These are phyloP conservation scores for Eragrostis nindensis DNA, from an alignment of 176 grass and related monocot species.

Conservation along the genomic window DNA sequence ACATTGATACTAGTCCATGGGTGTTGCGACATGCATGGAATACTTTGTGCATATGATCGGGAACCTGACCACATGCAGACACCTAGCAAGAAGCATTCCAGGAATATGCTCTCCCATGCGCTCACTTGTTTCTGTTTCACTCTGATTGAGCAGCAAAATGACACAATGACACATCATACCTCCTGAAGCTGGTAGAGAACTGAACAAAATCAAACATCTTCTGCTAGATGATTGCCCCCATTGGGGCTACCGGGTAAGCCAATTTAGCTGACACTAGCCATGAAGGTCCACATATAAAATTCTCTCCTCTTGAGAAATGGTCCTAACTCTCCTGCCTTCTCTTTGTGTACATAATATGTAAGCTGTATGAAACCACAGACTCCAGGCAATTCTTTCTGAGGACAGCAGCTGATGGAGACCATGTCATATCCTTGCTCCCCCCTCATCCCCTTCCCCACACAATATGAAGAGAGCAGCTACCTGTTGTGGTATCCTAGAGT, in stretches of 20 bases:
- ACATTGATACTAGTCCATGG: background rate
- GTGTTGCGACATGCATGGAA: conserved; percentile 1
- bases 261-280: conserved; percentile 40
- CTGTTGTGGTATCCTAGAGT: conserved; percentile 42
- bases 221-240: background rate
- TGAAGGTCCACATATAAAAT: conserved; percentile 39
- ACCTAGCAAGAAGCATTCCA: conserved; percentile 25
- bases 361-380: conserved; percentile 6
- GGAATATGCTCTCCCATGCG: background rate
- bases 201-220: background rate
- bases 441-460: conserved; percentile 43
- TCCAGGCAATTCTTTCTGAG: conserved; percentile 5
- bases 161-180: conserved; percentile 7
- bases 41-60: conserved; percentile 13
- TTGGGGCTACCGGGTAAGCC: conserved; percentile 5
- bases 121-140: conserved; percentile 26
- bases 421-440: conserved; percentile 45
- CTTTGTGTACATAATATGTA: conserved; percentile 32
- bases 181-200: conserved; percentile 29
- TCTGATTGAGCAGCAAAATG: conserved; percentile 33
- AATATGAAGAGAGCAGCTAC: conserved; percentile 41
- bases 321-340: conserved; percentile 6
- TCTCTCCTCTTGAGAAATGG: conserved; percentile 35
- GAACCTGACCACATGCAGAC: conserved; percentile 14
- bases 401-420: conserved; percentile 42